These are phyloP conservation scores for Clonostachys chloroleuca DNA, from an alignment of 2,329 filamentous ascomycete genomes.

Conservation along the genomic window DNA sequence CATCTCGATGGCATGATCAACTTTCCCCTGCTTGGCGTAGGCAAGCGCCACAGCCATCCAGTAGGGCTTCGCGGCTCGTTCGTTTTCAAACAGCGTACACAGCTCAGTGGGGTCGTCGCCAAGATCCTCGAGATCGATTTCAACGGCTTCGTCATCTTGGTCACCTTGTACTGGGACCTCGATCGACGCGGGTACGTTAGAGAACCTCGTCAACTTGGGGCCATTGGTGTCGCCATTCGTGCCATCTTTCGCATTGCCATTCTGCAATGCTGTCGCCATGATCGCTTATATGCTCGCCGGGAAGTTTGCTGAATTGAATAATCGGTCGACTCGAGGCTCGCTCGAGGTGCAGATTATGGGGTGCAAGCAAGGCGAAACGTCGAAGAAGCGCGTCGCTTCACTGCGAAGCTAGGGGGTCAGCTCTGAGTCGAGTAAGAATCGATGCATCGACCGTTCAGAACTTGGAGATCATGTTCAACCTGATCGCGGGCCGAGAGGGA, in stretches of 20 bases:
- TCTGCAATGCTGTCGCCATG: constrained; percentile 27
- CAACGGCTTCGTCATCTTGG: constrained; percentile 71
- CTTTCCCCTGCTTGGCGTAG: constrained; percentile 92
- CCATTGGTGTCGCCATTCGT: constrained; percentile 31
- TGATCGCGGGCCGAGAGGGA: too few relatives aligned
- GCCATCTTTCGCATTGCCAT: constrained; percentile 37
- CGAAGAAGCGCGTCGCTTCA: too few relatives aligned
- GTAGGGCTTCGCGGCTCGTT: constrained; percentile 83
- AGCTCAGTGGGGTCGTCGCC: constrained; percentile 93
- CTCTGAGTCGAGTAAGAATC: too few relatives aligned
- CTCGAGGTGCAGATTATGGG: too few relatives aligned
- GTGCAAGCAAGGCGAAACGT: too few relatives aligned
- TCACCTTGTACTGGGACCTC: constrained; percentile 63
- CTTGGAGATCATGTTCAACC: too few relatives aligned
- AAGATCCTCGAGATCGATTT: constrained; percentile 87
- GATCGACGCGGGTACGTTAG: constrained; percentile 60
- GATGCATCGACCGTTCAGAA: too few relatives aligned
- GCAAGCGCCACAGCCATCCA: constrained; percentile 98
- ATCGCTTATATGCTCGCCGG: not conserved
- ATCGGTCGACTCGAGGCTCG: too few relatives aligned
- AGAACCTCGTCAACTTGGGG: constrained; percentile 53
- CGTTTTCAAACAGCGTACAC: constrained; percentile 91
- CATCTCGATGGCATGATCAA: constrained; percentile 77
- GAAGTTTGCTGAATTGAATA: too few relatives aligned
- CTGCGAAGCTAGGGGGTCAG: too few relatives aligned